Percentiles rank a stretch among this genome's conserved stretches.
Conservation (phyloP, 75 land plant species). For the Cupressus sempervirens region DNA sequence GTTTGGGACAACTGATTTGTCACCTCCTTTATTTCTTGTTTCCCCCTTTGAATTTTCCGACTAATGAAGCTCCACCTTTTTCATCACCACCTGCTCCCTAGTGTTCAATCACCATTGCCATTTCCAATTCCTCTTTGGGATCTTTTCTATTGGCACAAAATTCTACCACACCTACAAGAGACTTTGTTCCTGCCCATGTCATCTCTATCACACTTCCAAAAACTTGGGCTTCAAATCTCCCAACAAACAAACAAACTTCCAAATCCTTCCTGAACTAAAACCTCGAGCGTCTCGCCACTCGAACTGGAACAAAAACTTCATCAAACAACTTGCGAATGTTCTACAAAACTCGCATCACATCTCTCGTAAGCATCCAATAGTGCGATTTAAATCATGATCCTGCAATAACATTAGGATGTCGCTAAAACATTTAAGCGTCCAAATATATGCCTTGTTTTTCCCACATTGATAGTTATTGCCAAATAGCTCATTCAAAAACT, state of each 20-base stretch:
- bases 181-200: not conserved
- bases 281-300: not conserved
- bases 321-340: not conserved
- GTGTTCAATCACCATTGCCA: not conserved
- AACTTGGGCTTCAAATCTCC: not conserved
- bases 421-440: not conserved
- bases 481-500: no score
- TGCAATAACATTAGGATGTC: not conserved
- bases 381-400: not conserved
- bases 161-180: not conserved
- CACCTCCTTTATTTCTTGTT: not conserved
- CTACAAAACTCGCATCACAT: not conserved
- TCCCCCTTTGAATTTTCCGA: not conserved
- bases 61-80: no score
- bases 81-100: not conserved
- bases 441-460: not conserved
- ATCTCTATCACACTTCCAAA: not conserved
- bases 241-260: not conserved
- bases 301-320: not conserved
- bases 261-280: not conserved
- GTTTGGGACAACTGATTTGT: not conserved
- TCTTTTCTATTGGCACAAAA: not conserved
- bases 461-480: no score
- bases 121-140: not conserved
- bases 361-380: not conserved